Evolutionary conservation across 139 green algal genomes (phyloP).

Genomic region (Chlorella sorokiniana): DNA sequence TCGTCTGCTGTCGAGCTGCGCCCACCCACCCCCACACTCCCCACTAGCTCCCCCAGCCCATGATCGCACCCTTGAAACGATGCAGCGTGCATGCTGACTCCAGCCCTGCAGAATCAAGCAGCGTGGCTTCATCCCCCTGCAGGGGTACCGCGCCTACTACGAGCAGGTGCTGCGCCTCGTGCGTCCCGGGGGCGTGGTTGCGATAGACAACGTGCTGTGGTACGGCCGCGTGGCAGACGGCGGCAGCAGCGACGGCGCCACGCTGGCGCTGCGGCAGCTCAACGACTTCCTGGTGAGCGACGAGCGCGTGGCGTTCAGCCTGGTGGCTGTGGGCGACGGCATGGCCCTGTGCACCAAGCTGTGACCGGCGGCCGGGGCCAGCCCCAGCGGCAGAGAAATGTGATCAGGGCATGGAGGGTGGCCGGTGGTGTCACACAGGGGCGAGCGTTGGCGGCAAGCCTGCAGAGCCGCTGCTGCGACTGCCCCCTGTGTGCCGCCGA

Average conservation of each 20-base stretch:
- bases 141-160: constrained; percentile 82
- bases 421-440: not conserved
- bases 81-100: no score
- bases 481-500: no score
- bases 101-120: no score
- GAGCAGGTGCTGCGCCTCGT: constrained; percentile 85
- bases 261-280: constrained; percentile 72
- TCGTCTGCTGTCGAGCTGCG: no score
- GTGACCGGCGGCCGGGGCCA: constrained; percentile 3
- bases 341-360: constrained; percentile 81
- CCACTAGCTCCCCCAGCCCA: no score
- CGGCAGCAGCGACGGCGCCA: constrained; percentile 47
- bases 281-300: constrained; percentile 78
- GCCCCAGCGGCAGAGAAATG: not conserved
- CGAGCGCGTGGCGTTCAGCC: constrained; percentile 65
- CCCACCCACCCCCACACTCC: no score
- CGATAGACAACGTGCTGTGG: constrained; percentile 94
- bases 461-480: no score
- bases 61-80: no score
- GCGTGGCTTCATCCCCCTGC: not conserved
- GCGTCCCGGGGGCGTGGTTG: constrained; percentile 84
- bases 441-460: no score
- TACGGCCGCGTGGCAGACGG: constrained; percentile 49
- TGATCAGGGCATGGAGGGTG: not conserved
- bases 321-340: constrained; percentile 88